These are phyloP conservation scores for Backusella circina DNA, from an alignment of 192 early-diverging fungal species.

Conservation along the genomic window DNA sequence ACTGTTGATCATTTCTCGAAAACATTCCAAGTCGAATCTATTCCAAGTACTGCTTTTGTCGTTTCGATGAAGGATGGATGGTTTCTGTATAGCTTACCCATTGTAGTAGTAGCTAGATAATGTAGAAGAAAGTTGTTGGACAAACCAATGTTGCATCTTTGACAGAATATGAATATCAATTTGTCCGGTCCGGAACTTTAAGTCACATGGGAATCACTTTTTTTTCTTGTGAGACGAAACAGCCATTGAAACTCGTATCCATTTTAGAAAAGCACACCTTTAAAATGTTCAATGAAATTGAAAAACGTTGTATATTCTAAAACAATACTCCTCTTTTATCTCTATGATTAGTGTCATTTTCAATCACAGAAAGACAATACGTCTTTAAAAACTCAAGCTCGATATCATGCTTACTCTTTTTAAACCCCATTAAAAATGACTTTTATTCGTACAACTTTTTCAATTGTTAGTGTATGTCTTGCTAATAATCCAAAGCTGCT, in stretches of 20 bases:
- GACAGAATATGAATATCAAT: neutral
- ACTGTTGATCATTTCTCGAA: neutral
- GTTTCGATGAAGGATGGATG: neutral
- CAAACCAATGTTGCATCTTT: neutral
- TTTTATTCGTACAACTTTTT: no score
- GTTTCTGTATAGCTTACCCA: neutral
- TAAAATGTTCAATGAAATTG: no score
- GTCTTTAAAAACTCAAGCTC: neutral
- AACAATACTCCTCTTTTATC: no score
- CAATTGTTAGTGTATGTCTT: no score
- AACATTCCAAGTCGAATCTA: neutral
- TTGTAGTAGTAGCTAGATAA: neutral
- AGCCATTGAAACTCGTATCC: neutral
- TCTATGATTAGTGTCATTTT: no score
- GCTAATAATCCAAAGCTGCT: neutral
- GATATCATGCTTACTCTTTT: neutral
- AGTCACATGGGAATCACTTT: neutral
- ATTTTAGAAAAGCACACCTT: neutral
- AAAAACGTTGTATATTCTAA: no score
- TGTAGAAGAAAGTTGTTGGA: neutral
- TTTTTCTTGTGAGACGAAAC: neutral
- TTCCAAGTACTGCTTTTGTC: neutral
- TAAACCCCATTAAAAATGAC: no score
- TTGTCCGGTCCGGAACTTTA: neutral
- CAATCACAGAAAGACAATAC: no score